phyloP scores from a whole-genome alignment of 768 basidiomycete genomes.

The Dictyophora rubrovolvata region DNA sequence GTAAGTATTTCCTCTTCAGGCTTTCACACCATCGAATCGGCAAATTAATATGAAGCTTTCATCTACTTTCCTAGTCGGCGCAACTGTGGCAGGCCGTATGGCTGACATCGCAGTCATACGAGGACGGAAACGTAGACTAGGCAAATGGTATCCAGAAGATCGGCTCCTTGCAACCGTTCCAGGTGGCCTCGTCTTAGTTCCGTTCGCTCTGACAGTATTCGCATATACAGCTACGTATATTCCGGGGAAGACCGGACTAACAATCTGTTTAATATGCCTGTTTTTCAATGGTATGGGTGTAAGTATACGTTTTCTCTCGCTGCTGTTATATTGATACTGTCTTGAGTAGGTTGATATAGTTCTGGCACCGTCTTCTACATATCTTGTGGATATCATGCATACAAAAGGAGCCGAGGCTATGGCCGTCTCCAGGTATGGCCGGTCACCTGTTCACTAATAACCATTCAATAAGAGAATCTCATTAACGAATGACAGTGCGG shows the following conservation, averaged over 20 bases:
- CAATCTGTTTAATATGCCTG: conserved; percentile 41
- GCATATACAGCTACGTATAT: conserved; percentile 46
- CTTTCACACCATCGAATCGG: not conserved
- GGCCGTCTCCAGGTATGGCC: conserved; percentile 39
- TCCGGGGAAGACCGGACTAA: conserved; percentile 37
- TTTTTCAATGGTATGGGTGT: conserved; percentile 61
- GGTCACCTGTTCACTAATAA: not conserved
- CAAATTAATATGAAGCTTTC: not conserved
- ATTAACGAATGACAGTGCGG: conserved; percentile 25
- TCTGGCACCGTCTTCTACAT: conserved; percentile 44
- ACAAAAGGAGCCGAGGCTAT: conserved; percentile 49
- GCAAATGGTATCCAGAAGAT: conserved; percentile 60
- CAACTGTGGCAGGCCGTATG: conserved; percentile 45
- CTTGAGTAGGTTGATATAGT: conserved; percentile 41
- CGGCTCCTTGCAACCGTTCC: conserved; percentile 44
- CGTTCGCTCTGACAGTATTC: conserved; percentile 37
- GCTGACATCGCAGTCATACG: conserved; percentile 44
- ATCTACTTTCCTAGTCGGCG: conserved; percentile 37
- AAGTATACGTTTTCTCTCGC: conserved; percentile 14
- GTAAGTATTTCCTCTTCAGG: not conserved
- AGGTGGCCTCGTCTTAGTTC: conserved; percentile 39
- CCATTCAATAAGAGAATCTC: not conserved
- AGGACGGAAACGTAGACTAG: conserved; percentile 40
- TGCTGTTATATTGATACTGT: not conserved
- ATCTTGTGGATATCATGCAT: conserved; percentile 51